Base-by-base conservation (phyloP, 2,329 filamentous ascomycete genomes). In the Xylariaceae sp. region DNA sequence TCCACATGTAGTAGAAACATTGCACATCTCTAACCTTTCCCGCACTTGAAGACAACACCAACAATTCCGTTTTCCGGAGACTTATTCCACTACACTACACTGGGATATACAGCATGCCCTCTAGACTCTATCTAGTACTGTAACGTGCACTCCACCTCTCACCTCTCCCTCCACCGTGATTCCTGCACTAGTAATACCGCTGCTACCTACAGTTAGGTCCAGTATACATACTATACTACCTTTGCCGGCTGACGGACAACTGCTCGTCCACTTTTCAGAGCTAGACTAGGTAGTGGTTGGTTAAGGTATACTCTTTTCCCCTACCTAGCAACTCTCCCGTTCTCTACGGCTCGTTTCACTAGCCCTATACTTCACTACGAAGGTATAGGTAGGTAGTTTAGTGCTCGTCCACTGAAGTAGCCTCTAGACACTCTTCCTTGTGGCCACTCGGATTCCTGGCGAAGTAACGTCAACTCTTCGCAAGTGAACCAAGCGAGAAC, bases 231-330 rank as follows among this genome's bases (percentile, higher is more conserved):
- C n/a, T 23, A 40, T 4, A 6, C 6, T 41, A 48, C 48, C 19
- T 49, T 60, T 34, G 26, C 46, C 56, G 58, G 53, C 58, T 43
- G 53, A 41, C 46, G 31, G 45, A 40, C 48, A 17, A 45, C 23
- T 45, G 47, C 53, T 49, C 44, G 53, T 60, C 58, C 53, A 60
- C 58, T 60, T 60, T 60, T 60, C 49, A 33, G 47, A 7, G 28
- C 6, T 31, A 31, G 28, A 7, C 28, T 31, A 12, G 33, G 33
- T 36, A 16, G 33, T 36, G 16, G n/a, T 9, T 17, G 4, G 5
- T 4, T 36, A n/a, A n/a, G n/a, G n/a, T n/a, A n/a, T n/a, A n/a
- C n/a, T n/a, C n/a, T n/a, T n/a, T 55, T 50, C 33, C 56, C 45
- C 45, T 58, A 39, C 34, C 40, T 34, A n/a, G n/a, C n/a, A n/a